Percentiles rank a stretch among this genome's conserved stretches.
phyloP scores from a whole-genome alignment of 176 grass and related monocot genomes.

The Oropetium thomaeum region DNA sequence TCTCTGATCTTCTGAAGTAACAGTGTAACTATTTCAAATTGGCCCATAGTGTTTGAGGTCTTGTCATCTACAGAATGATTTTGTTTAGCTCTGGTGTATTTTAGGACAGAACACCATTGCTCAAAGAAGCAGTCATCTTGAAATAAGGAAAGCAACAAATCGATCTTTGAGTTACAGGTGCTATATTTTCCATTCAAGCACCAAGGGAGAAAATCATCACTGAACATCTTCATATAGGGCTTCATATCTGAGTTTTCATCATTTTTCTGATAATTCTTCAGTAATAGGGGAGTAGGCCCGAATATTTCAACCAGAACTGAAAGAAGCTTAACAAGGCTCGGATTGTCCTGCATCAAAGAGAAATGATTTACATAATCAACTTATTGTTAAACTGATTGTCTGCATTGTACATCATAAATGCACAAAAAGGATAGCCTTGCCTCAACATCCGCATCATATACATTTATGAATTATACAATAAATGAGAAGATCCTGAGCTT shows the following conservation, averaged over 20 bases:
- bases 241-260: slow-evolving; percentile 43
- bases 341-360: slow-evolving; percentile 60
- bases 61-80: slow-evolving; percentile 17
- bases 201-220: slow-evolving; percentile 72
- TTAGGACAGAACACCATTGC: slow-evolving; percentile 57
- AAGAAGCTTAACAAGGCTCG: slow-evolving; percentile 62
- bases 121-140: slow-evolving; percentile 77
- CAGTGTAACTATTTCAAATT: slow-evolving; percentile 59
- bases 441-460: neutral
- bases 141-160: slow-evolving; percentile 77
- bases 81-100: slow-evolving; percentile 37
- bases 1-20: slow-evolving; percentile 67
- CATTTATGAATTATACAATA: neutral
- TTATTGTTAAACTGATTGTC: neutral
- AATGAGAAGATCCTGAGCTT: neutral
- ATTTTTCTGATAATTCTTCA: slow-evolving; percentile 30
- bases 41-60: slow-evolving; percentile 28
- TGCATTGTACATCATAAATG: slow-evolving; percentile 11
- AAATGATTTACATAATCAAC: slow-evolving; percentile 16
- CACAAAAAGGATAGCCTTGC: neutral
- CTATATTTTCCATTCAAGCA: slow-evolving; percentile 66
- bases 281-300: slow-evolving; percentile 49
- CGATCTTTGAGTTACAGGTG: slow-evolving; percentile 63
- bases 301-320: slow-evolving; percentile 69
- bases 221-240: slow-evolving; percentile 61